Conservation (phyloP, 164 flowering plant genomes). For the Chimonanthus praecox region DNA sequence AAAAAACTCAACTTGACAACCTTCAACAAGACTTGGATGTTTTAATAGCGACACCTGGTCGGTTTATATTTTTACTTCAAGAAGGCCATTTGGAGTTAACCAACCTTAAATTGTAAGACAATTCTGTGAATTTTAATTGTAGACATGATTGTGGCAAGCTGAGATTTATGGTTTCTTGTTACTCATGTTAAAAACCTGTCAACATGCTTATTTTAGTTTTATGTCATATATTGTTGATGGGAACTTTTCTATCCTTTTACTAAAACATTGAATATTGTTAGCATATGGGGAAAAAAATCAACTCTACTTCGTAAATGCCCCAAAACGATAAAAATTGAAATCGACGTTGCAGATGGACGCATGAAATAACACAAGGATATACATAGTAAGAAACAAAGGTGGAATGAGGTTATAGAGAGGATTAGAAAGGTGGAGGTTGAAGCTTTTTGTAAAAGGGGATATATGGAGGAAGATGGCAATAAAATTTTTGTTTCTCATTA, state of each 20-base stretch:
- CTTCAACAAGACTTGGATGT: conserved; percentile 77
- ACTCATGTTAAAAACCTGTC: no score
- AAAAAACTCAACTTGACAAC: conserved; percentile 81
- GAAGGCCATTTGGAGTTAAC: conserved; percentile 71
- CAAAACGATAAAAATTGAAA: no score
- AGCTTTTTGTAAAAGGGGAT: no score
- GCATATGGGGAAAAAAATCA: background rate
- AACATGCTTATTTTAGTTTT: background rate
- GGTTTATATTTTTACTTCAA: conserved; percentile 66
- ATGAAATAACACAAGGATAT: no score
- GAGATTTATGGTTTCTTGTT: background rate
- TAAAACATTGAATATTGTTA: background rate
- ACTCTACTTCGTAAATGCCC: background rate
- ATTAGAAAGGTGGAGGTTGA: no score
- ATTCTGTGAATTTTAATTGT: background rate
- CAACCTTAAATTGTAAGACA: conserved; percentile 67
- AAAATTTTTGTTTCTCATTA: no score
- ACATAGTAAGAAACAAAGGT: no score
- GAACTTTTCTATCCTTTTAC: background rate
- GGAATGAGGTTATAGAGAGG: no score
- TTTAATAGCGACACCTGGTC: conserved; percentile 92
- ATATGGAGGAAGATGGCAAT: no score
- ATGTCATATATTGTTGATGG: background rate
- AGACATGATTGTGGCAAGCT: background rate
- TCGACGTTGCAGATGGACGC: no score